Percentiles rank a stretch among this genome's conserved stretches.
Conservation (phyloP, 2,329 filamentous ascomycete species). For the Allantophomopsis cytisporea region DNA sequence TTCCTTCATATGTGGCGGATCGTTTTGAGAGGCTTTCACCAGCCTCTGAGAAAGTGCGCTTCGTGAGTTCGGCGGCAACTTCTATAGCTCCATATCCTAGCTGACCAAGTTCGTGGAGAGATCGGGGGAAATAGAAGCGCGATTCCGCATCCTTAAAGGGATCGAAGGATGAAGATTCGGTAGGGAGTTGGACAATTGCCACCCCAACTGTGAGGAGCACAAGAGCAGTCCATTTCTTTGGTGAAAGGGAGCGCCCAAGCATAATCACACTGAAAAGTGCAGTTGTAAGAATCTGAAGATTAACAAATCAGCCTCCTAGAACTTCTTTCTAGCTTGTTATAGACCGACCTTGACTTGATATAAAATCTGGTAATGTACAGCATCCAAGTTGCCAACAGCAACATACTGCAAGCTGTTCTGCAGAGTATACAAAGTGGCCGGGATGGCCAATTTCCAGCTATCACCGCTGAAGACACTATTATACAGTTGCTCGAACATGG, state of each 20-base stretch:
- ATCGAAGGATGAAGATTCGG: conserved; percentile 39
- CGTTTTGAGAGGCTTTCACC: conserved; percentile 40
- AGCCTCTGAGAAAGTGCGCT: conserved; percentile 26
- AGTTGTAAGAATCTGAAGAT: conserved; percentile 60
- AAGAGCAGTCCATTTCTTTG: conserved; percentile 69
- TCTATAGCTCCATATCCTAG: conserved; percentile 36
- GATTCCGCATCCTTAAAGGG: conserved; percentile 45
- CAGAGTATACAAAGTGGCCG: conserved; percentile 76
- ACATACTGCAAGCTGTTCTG: conserved; percentile 93
- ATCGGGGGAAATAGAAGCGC: conserved; percentile 57
- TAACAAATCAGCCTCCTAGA: not conserved
- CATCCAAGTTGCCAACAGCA: conserved; percentile 79
- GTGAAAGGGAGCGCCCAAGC: conserved; percentile 55
- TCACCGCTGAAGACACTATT: conserved; percentile 76
- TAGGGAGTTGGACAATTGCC: conserved; percentile 70
- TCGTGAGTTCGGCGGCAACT: conserved; percentile 35
- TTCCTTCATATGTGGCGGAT: conserved; percentile 85
- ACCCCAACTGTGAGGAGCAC: conserved; percentile 71
- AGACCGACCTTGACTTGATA: conserved; percentile 71
- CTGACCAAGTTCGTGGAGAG: conserved; percentile 63
- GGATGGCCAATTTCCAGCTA: conserved; percentile 88
- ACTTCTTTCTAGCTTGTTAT: not conserved
- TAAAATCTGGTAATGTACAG: conserved; percentile 84
- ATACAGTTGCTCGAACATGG: conserved; percentile 68
- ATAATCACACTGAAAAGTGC: conserved; percentile 76